Evolutionary conservation across 805 yeast species (phyloP).

Genomic region (Kluyveromyces starmeri): DNA sequence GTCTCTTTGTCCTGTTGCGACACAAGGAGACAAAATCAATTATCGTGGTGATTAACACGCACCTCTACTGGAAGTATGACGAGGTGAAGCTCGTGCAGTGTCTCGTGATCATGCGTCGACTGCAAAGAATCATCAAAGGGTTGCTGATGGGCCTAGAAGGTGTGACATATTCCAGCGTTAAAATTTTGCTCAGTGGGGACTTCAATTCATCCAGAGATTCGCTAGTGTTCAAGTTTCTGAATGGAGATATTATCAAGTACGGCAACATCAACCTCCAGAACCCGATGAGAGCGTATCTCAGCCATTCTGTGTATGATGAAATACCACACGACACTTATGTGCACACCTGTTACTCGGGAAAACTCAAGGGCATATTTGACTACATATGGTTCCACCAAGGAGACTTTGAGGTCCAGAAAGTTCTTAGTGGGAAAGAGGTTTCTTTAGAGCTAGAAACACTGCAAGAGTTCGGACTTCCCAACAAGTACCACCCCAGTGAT

Average conservation of each 20-base stretch:
- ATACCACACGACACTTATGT: slow-evolving; percentile 25
- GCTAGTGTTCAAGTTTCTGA: slow-evolving; percentile 38
- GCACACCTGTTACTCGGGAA: slow-evolving; percentile 40
- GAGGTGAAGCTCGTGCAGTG: slow-evolving; percentile 50
- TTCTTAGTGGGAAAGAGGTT: slow-evolving; percentile 40
- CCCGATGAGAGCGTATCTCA: slow-evolving; percentile 27
- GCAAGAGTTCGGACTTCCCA: slow-evolving; percentile 41
- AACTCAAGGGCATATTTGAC: slow-evolving; percentile 45
- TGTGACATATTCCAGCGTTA: slow-evolving; percentile 22
- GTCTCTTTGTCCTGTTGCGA: slow-evolving; percentile 38
- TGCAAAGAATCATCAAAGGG: slow-evolving; percentile 20
- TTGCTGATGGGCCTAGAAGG: slow-evolving; percentile 17
- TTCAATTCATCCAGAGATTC: slow-evolving; percentile 45
- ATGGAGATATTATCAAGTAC: slow-evolving; percentile 26
- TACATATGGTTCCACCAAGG: slow-evolving; percentile 45
- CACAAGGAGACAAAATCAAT: slow-evolving; percentile 35
- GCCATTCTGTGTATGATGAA: slow-evolving; percentile 27
- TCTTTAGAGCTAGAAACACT: slow-evolving; percentile 17
- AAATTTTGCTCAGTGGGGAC: slow-evolving; percentile 46
- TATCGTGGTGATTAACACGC: slow-evolving; percentile 48
- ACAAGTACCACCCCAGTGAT: slow-evolving; percentile 50
- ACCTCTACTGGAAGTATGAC: slow-evolving; percentile 50
- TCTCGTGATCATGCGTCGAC: slow-evolving; percentile 34
- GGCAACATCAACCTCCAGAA: slow-evolving; percentile 22
- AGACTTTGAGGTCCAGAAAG: slow-evolving; percentile 33